Base-by-base conservation (phyloP, 1,139 yeast genomes). In the Blastobotrys indianensis region DNA sequence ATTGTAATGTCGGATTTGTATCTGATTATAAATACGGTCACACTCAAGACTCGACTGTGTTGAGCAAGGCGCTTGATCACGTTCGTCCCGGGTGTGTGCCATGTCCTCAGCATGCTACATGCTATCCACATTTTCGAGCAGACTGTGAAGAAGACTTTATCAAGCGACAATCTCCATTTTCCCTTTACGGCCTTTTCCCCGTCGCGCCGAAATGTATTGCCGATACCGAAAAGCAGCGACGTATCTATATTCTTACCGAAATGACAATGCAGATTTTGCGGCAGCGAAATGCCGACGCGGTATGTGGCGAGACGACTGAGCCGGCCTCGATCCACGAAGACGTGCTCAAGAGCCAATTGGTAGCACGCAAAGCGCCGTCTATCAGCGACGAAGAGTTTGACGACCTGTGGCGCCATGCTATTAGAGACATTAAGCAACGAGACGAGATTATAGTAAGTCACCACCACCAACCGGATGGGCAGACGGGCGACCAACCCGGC, bases 91-190 rank as follows among this genome's bases (percentile, higher is more conserved):
- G 58, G 1, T 92, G 97, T 65, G 67, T 75, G 6, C 77, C 77
- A 32, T 90, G 97, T 60, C 97, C 97, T 1, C 74, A 73, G 8
- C 85, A 90, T 64, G 94, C 94, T 1, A 70, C 78, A 42, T 92
- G 97, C 62, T 77, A 73, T 51, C 77, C 80, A 28, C 64, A 73
- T 42, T 69, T 82, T 56, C 69, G 74, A 51, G 62, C 84, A 13
- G 78, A 74, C 45, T 88, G 97, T 63, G 81, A 77, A 56, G 80
- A 80, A 39, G 94, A 83, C 48, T 87, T 75, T 62, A 67, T 79
- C 37, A 75, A 74, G 42, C 64, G 64, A 40, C 68, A 74, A 44
- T 83, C 85, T 10, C 75, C 81, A 72, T 73, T 75, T 54, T 71
- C 80, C 41, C 52, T 81, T 10, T 68, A 72, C 46, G 84, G 82